Base-by-base conservation (phyloP, 352 stramenopile species). In the Phytopythium ostracodes region DNA sequence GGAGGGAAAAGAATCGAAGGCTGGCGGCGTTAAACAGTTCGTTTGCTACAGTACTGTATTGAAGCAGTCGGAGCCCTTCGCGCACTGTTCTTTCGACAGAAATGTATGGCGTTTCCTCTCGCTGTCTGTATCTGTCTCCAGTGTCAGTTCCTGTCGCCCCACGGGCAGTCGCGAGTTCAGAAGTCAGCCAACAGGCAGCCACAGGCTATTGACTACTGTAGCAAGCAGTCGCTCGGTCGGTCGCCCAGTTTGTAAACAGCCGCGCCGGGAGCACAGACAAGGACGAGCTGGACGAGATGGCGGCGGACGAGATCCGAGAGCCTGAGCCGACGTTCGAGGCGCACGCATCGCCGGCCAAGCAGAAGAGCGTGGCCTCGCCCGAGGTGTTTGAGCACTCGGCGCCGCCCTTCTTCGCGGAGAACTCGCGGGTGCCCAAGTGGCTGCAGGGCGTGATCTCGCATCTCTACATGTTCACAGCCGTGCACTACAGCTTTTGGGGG, bases 401-500 rank as follows among this genome's bases (percentile, higher is more conserved):
- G 7, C 74, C 66, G 10, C 56, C 55, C 27, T 79, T 67, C 64
- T 82, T 79, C 52, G 50, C 29, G 7, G 22, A 63, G 35, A 33
- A 70, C 52, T 67, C 61, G 35, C 50, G 59, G 47, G 71, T 79
- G 20, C 71, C 74, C 4, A 47, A 25, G 25, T 75, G 66, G 69
- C 36, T 76, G 35, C 71, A 73, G 46, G 62, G 50, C 20, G 42
- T 67, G 12, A 36, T 73, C 49, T 63, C 63, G 9, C 71, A 81
- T 56, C 9, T 68, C 18, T 81, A 74, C 50, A 63, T 65, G 46
- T 79, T 81, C 55, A 60, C 77, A 20, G 68, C 65, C 25, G 67
- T 79, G 49, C 77, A 86, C 66, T 86, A 86, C 62, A 79, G 77
- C 38, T 57, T 80, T 24, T 86, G 73, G 72, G 50, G 56, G 0